A percentile compares a stretch with the other conserved stretches of the same genome.
Evolutionary conservation across 768 basidiomycete species (phyloP).

Genomic region (Leccinum uliginosum): DNA sequence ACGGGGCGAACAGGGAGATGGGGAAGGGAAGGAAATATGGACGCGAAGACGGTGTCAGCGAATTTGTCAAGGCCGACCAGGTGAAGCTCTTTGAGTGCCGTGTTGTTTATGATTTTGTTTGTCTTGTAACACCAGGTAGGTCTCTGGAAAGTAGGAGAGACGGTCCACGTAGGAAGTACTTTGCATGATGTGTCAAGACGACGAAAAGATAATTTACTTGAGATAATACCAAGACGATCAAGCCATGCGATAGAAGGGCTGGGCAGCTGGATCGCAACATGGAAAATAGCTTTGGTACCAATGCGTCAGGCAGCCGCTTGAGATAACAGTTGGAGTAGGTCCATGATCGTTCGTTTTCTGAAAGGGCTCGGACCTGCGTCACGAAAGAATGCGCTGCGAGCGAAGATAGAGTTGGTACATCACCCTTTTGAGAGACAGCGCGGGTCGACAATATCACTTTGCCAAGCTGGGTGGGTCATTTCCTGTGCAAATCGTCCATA

Average conservation of each 20-base stretch:
- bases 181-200: background rate
- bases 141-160: constrained; percentile 44
- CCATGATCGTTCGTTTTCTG: constrained; percentile 38
- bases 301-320: constrained; percentile 45
- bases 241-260: constrained; percentile 45
- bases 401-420: too few species aligned
- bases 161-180: constrained; percentile 60
- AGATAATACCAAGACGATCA: constrained; percentile 50
- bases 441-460: constrained; percentile 43
- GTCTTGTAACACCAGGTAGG: constrained; percentile 48
- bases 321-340: constrained; percentile 36
- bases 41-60: constrained; percentile 47
- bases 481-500: too few species aligned
- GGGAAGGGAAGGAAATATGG: constrained; percentile 42
- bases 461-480: too few species aligned
- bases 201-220: background rate
- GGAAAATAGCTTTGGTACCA: constrained; percentile 48
- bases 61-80: constrained; percentile 51
- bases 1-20: constrained; percentile 41
- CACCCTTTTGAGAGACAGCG: constrained; percentile 23
- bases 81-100: constrained; percentile 43
- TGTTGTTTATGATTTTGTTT: constrained; percentile 43
- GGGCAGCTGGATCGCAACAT: constrained; percentile 49
- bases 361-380: constrained; percentile 37
- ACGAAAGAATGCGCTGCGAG: constrained; percentile 54